phyloP scores from a whole-genome alignment of 441 rosid species.

The Pelargonium myrrhifolium region DNA sequence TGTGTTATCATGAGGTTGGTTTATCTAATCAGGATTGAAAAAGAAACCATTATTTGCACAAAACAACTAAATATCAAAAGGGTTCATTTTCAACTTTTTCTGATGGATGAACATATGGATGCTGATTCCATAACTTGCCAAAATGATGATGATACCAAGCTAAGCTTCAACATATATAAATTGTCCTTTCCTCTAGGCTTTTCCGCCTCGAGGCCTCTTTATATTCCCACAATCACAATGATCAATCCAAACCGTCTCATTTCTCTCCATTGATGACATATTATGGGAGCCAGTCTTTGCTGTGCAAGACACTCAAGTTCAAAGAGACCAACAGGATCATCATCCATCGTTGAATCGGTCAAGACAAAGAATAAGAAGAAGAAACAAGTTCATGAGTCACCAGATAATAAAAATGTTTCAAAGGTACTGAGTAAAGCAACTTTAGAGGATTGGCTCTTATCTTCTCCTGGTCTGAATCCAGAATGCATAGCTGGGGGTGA shows the following conservation, averaged over 20 bases:
- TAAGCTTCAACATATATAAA: not conserved
- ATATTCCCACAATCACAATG: too few relatives aligned
- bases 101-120: not conserved
- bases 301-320: not conserved
- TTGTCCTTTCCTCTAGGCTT: not conserved
- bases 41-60: too few relatives aligned
- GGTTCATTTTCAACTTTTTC: not conserved
- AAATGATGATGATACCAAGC: not conserved
- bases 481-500: not conserved
- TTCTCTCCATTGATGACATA: not conserved
- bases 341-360: not conserved
- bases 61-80: not conserved
- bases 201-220: not conserved
- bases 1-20: too few relatives aligned
- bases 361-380: not conserved
- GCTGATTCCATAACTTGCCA: not conserved
- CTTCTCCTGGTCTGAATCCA: not conserved
- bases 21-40: too few relatives aligned
- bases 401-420: too few relatives aligned
- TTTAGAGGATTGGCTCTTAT: not conserved
- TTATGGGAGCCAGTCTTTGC: not conserved
- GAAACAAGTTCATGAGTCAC: too few relatives aligned
- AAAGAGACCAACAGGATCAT: not conserved
- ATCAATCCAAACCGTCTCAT: not conserved
- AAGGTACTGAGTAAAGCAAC: not conserved